Percentiles rank a stretch among this genome's conserved stretches.
Conservation (phyloP, 2,329 filamentous ascomycete genomes). For the Thermomyces lanuginosus region DNA sequence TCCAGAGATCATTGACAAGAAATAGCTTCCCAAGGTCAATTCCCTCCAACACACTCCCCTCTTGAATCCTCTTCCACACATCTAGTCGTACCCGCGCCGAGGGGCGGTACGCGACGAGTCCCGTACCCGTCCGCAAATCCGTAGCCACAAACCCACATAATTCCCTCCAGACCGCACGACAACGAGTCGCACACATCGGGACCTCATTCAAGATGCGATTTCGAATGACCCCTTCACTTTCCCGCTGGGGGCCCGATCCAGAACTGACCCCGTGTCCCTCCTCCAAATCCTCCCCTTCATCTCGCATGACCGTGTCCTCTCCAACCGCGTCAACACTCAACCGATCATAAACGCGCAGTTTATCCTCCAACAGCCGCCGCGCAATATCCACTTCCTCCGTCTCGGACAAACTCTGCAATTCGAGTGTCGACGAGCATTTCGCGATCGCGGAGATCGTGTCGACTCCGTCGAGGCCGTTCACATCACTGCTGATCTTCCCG, state of each 20-base stretch:
- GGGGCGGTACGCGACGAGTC: slow-evolving; percentile 27
- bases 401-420: slow-evolving; percentile 19
- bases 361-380: slow-evolving; percentile 14
- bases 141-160: slow-evolving; percentile 37
- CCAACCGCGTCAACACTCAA: slow-evolving; percentile 8
- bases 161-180: slow-evolving; percentile 33
- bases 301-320: slow-evolving; percentile 4
- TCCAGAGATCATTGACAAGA: slow-evolving; percentile 26
- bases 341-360: slow-evolving; percentile 17
- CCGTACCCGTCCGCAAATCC: slow-evolving; percentile 4
- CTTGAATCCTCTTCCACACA: slow-evolving; percentile 32
- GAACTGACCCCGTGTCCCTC: slow-evolving; percentile 9
- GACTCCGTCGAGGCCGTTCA: slow-evolving; percentile 10
- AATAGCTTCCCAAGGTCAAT: slow-evolving; percentile 28
- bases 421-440: slow-evolving; percentile 30
- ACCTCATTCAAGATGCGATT: slow-evolving; percentile 32
- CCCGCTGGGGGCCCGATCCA: slow-evolving; percentile 10
- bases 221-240: slow-evolving; percentile 12
- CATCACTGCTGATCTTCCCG: too few species aligned
- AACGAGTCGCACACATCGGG: slow-evolving; percentile 37
- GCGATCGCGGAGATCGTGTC: slow-evolving; percentile 26
- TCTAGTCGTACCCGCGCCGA: slow-evolving; percentile 31
- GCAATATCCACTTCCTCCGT: slow-evolving; percentile 16
- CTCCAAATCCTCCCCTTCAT: slow-evolving; percentile 4
- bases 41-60: slow-evolving; percentile 23